Base-by-base conservation (phyloP, 192 early-diverging fungal species). In the Thamnidium elegans region DNA sequence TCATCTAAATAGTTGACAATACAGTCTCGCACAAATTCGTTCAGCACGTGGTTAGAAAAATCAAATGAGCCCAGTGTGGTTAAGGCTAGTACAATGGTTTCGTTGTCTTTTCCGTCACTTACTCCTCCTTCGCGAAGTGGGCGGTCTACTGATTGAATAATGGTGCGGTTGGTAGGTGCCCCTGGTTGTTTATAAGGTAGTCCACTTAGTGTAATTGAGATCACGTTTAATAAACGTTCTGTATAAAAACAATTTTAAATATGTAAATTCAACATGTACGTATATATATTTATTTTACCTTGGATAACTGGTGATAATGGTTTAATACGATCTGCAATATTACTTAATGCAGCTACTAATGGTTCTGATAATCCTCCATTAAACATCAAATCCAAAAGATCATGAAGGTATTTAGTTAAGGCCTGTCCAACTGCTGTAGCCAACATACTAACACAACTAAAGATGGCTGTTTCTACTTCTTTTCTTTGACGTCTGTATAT, bases 301-400 rank as follows among this genome's bases (percentile, higher is more conserved):
- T 96, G 95, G 62, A 98, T 92, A 10, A 86, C 86, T 9, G 84
- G 79, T 30, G 92, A 68, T 52, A 99, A 75, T 31, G 92, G 90
- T 60, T 87, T 86, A 66, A 97, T 96, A 77, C 90, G 82, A 52
- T 78, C 81, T 59, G 89, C 87, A 34, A 99, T 74, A 46, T 94
- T 85, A 14, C 80, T 79, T 65, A 99, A 77, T 10, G 94, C 89
- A 50, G 88, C 78, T n/a, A 87, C 85, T 53, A 99, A 73, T 32
- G 88, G 78, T 51, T 92, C 86, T 63, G 84, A 94, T 39, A 98
- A 76, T 19, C 95, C 95, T 15, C 86, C 83, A 3, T 88, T 83
- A 65, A 99, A 97, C 91, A 99, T 96, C 58, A 92, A 78, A 59
- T 96, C 93, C 50, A 97, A 66, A 15, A 97, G 68, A 21, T 91